A percentile compares a stretch with the other conserved stretches of the same genome.
phyloP scores from a whole-genome alignment of 495 filamentous ascomycete species.

The Penicillium antarcticum region DNA sequence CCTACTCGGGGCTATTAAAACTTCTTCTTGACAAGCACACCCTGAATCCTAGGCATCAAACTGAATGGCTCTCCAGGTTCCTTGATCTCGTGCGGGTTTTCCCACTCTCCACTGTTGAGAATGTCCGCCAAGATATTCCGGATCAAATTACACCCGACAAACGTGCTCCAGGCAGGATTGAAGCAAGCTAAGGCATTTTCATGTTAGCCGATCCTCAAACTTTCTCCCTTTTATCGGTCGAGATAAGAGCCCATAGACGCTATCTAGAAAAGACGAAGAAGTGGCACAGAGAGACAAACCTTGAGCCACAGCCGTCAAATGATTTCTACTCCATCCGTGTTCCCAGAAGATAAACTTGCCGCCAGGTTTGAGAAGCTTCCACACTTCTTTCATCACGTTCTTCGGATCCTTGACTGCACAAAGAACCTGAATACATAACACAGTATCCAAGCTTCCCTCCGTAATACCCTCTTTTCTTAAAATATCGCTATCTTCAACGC shows the following conservation, averaged over 20 bases:
- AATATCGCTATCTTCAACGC: slow-evolving; percentile 36
- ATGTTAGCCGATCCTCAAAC: slow-evolving; percentile 5
- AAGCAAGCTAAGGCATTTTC: slow-evolving; percentile 13
- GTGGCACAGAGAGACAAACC: slow-evolving; percentile 9
- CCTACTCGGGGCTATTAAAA: neutral
- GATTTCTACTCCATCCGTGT: slow-evolving; percentile 29
- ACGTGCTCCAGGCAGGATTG: slow-evolving; percentile 24
- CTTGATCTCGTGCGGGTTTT: slow-evolving; percentile 20
- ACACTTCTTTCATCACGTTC: slow-evolving; percentile 21
- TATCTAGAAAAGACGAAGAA: too few species aligned
- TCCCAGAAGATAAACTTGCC: slow-evolving; percentile 46
- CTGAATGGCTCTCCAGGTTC: slow-evolving; percentile 16
- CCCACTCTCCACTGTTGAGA: slow-evolving; percentile 21
- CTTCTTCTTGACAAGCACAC: slow-evolving; percentile 23
- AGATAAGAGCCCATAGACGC: too few species aligned
- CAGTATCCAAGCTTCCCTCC: slow-evolving; percentile 34
- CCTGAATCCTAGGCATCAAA: slow-evolving; percentile 19
- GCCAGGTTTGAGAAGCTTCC: slow-evolving; percentile 29
- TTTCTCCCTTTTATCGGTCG: too few species aligned
- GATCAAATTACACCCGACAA: slow-evolving; percentile 21
- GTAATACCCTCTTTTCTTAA: slow-evolving; percentile 31
- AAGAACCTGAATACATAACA: slow-evolving; percentile 28
- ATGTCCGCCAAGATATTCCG: slow-evolving; percentile 21
- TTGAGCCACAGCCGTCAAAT: slow-evolving; percentile 24
- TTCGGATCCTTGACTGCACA: slow-evolving; percentile 24